Evolutionary conservation across 345 rosid species (phyloP).

Genomic region (Dipteronia dyeriana): DNA sequence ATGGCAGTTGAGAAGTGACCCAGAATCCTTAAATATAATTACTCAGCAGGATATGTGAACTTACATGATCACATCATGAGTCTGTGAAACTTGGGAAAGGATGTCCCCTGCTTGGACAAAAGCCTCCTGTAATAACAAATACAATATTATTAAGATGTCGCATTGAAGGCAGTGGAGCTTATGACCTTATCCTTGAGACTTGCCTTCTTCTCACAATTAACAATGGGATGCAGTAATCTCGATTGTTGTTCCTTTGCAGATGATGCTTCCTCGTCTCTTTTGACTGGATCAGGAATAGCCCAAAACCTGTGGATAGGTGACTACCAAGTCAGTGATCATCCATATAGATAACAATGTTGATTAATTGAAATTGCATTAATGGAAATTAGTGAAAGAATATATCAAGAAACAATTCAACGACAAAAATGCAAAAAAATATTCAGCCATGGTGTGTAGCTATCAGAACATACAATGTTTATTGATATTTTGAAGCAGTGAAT

Average conservation of each 20-base stretch:
- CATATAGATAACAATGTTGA: not conserved
- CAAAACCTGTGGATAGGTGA: slow-evolving; percentile 49
- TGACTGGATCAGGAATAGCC: slow-evolving; percentile 48
- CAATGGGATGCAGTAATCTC: slow-evolving; percentile 43
- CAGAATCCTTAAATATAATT: slow-evolving; percentile 11
- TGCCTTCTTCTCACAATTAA: slow-evolving; percentile 79
- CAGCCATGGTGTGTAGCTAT: not conserved
- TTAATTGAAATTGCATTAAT: not conserved
- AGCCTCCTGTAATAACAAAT: slow-evolving; percentile 42
- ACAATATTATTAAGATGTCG: slow-evolving; percentile 19
- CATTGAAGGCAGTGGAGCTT: slow-evolving; percentile 12
- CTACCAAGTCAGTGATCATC: slow-evolving; percentile 12
- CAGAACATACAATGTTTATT: slow-evolving; percentile 2
- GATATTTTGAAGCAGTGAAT: too few species aligned
- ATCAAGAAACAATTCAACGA: not conserved
- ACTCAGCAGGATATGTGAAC: slow-evolving; percentile 21
- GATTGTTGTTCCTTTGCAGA: slow-evolving; percentile 36
- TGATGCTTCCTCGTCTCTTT: slow-evolving; percentile 38
- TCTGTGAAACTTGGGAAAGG: slow-evolving; percentile 87
- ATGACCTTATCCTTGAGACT: slow-evolving; percentile 25
- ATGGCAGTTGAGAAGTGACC: not conserved
- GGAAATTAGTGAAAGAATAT: not conserved
- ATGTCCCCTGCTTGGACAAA: slow-evolving; percentile 63
- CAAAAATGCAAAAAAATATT: not conserved
- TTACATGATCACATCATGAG: slow-evolving; percentile 87